A percentile compares a stretch with the other conserved stretches of the same genome.
phyloP scores from a whole-genome alignment of 306 rosid genomes.

The Lagenaria siceraria region DNA sequence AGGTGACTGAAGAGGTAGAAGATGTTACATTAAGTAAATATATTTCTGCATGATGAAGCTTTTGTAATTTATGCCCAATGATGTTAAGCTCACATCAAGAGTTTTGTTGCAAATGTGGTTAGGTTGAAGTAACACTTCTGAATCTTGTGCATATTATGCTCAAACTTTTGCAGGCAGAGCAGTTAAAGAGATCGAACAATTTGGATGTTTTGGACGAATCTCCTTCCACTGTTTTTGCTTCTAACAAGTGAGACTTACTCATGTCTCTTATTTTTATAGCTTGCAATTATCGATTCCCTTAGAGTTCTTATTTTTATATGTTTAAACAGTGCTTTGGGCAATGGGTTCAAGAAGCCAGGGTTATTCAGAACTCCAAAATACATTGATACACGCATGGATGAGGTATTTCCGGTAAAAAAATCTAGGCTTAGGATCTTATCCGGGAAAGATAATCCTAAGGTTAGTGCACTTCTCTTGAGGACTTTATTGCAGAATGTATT shows the following conservation, averaged over 20 bases:
- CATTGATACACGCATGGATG: slow-evolving; percentile 55
- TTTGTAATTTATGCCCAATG: not conserved
- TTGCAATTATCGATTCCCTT: not conserved
- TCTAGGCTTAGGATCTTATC: slow-evolving; percentile 27
- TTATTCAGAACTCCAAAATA: slow-evolving; percentile 38
- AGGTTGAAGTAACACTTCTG: not conserved
- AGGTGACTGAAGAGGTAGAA: not conserved
- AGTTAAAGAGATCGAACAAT: slow-evolving; percentile 25
- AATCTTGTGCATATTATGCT: not conserved
- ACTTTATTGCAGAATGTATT: not conserved
- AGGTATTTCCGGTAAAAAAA: slow-evolving; percentile 50
- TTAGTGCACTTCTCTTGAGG: slow-evolving; percentile 13
- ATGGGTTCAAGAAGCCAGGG: slow-evolving; percentile 33
- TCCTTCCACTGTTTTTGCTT: slow-evolving; percentile 17
- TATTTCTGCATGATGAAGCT: not conserved
- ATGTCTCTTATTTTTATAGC: slow-evolving; percentile 3
- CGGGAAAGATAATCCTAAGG: slow-evolving; percentile 79
- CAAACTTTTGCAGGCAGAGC: slow-evolving; percentile 34
- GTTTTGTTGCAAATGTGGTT: not conserved
- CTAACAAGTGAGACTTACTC: slow-evolving; percentile 16
- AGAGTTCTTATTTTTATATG: slow-evolving; percentile 16
- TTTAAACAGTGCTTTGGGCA: slow-evolving; percentile 21
- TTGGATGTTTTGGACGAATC: slow-evolving; percentile 29
- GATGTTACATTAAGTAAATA: not conserved
- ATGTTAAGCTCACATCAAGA: not conserved